Base-by-base conservation (phyloP, 2,329 filamentous ascomycete species). In the Clonostachys rosea region DNA sequence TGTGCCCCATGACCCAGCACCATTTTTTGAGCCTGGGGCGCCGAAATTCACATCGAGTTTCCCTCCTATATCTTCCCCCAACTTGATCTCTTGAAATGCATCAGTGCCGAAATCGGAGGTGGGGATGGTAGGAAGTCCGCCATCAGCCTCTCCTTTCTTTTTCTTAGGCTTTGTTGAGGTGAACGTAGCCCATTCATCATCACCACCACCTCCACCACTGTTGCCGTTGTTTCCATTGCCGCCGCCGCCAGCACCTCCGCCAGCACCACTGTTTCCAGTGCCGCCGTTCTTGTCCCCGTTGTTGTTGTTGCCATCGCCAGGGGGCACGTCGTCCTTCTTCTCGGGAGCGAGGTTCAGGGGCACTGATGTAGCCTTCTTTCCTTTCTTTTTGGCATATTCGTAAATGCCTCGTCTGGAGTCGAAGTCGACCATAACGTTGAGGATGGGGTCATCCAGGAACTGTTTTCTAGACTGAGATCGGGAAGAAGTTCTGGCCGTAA, bases 1-100 rank as follows among this genome's bases (percentile, higher is more conserved):
- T 17, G 76, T 74, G 34, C 80, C 80, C 81, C 83, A 87, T 37
- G 71, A 67, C 43, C 81, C 75, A 54, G 86, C 75, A 39, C 58
- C 50, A 37, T 63, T 59, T 52, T 77, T 77, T 12, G 59, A 59
- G 36, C 70, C 69, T 20, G 68, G 65, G n/a, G 68, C 61, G 44
- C 75, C 76, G 55, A 83, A 75, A 50, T 71, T 76, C 13, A 82
- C 59, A 51, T 83, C 78, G 6, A 82, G 59, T 47, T 79, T 78
- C 2, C 81, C 78, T n/a, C 69, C 73, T 24, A 66, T 59, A 47
- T 85, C 82, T 53, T 83, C 77, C n/a, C 62, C 61, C 24, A 89
- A 64, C 56, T 81, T 86, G 53, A 90, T 81, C 30, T 89, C 84
- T 41, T 87, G 75, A 54, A 89, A 88, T 6, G 62, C 54, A 44